These are phyloP conservation scores for Saccharomycodes ludwigii DNA, from an alignment of 805 yeast species.

Conservation along the genomic window DNA sequence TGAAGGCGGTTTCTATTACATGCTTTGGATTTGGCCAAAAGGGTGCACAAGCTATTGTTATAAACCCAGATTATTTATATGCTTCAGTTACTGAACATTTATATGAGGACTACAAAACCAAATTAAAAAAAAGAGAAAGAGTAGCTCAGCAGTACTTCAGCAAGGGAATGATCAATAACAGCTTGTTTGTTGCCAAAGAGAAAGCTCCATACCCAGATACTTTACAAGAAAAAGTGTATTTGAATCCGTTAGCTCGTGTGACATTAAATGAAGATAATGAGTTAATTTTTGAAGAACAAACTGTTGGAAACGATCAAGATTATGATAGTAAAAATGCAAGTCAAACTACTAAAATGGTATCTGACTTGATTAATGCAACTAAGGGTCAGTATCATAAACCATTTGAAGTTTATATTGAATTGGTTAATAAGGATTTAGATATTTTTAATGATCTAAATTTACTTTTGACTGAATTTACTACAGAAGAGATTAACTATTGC, in stretches of 20 bases:
- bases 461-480: no score
- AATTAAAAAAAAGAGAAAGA: slow-evolving; percentile 66
- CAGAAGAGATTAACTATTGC: no score
- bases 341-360: no score
- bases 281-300: no score
- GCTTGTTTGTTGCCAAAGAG: slow-evolving; percentile 76
- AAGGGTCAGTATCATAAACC: no score
- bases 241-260: slow-evolving; percentile 87
- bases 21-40: slow-evolving; percentile 97
- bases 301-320: no score
- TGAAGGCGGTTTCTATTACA: slow-evolving; percentile 85
- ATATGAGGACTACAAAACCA: slow-evolving; percentile 52
- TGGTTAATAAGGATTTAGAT: no score
- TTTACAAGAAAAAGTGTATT: slow-evolving; percentile 70
- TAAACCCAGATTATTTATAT: slow-evolving; percentile 80
- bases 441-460: no score
- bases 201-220: slow-evolving; percentile 75
- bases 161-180: slow-evolving; percentile 71
- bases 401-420: no score
- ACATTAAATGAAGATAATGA: no score
- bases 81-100: slow-evolving; percentile 57
- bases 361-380: no score
- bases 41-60: slow-evolving; percentile 82
- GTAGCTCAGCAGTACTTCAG: slow-evolving; percentile 82
- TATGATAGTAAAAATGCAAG: no score